Percentiles rank a stretch among this genome's conserved stretches.
These are phyloP conservation scores for Leccinum obscurum DNA, from an alignment of 768 basidiomycete species.

Conservation along the genomic window DNA sequence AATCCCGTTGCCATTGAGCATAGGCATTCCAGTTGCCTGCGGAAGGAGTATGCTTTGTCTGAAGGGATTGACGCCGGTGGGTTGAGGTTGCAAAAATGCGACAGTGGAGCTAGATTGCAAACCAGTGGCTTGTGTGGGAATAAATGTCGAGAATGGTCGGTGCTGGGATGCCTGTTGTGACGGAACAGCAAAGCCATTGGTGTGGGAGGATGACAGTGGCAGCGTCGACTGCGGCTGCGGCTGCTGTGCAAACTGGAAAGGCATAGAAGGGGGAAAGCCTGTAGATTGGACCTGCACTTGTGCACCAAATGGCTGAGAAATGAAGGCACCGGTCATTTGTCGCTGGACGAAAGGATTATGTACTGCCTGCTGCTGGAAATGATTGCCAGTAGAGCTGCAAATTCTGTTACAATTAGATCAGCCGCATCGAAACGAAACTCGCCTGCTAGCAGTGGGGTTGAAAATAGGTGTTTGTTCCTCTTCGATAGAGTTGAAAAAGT, in stretches of 20 bases:
- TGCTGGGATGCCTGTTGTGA: slow-evolving; percentile 42
- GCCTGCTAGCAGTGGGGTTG: slow-evolving; percentile 61
- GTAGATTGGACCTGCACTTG: slow-evolving; percentile 56
- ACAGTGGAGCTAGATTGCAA: slow-evolving; percentile 40
- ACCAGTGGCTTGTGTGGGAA: slow-evolving; percentile 56
- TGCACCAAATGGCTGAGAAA: slow-evolving; percentile 43
- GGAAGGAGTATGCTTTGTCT: slow-evolving; percentile 73
- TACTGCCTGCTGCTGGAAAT: slow-evolving; percentile 57
- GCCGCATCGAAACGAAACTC: not conserved
- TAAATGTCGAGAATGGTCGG: slow-evolving; percentile 53
- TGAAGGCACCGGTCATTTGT: slow-evolving; percentile 49
- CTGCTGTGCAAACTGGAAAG: slow-evolving; percentile 33
- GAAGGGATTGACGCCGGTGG: slow-evolving; percentile 78
- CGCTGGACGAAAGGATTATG: slow-evolving; percentile 79
- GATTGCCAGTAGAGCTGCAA: slow-evolving; percentile 46
- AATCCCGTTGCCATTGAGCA: slow-evolving; percentile 38
- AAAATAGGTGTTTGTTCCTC: slow-evolving; percentile 73
- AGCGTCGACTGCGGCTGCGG: slow-evolving; percentile 20
- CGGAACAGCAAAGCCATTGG: slow-evolving; percentile 35
- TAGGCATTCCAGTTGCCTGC: slow-evolving; percentile 58
- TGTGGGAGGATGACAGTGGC: slow-evolving; percentile 9
- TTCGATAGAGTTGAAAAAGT: slow-evolving; percentile 92
- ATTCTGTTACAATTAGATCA: slow-evolving; percentile 12
- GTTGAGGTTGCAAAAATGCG: slow-evolving; percentile 51
- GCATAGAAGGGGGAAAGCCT: slow-evolving; percentile 51